Evolutionary conservation across 495 filamentous ascomycete genomes (phyloP), one percentile per base, ranked within the genome.

Genomic region (Penicillium bialowiezense): DNA sequence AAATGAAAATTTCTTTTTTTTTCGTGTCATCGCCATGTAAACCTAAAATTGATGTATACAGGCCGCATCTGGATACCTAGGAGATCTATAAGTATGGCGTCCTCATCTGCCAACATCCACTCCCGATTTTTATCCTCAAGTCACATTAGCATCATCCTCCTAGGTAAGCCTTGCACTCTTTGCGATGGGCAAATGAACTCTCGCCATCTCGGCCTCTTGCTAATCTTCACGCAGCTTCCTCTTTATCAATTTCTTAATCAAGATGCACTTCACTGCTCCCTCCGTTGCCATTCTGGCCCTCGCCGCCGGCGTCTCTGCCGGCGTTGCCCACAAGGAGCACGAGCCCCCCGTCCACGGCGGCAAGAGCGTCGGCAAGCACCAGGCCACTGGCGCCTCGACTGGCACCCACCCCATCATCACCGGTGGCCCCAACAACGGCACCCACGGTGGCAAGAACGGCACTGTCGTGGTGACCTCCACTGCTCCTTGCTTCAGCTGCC

Each of bases 231-330:
- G 1, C n/a, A 48, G 50, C 45, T 52, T 48, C 40, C 53, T 56
- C 59, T 40, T 48, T 4, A 28, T 28, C 14, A 24, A 39, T 39
- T 49, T 20, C n/a, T n/a, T n/a, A n/a, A 55, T 28, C 21, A 59
- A 52, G 38, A 65, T 65, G 62, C 40, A 63, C 45, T 65, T 65
- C 56, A 49, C 60, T 18, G 41, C 53, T 15, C 39, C 51, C 32
- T 14, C 55, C 32, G 33, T 66, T 19, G 44, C 58, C 39, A 18
- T 64, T 48, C 41, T 64, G 35, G 60, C 63, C 29, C 46, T 66
- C 51, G 60, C 61, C 21, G 54, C 63, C 29, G 60, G 60, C 17
- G 54, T 56, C 40, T 43, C 51, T 32, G 63, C 63, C 23, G 43
- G 14, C 48, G 38, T 14, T 12, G 26, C 24, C 20, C 23, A 17